Conservation (phyloP, 164 flowering plant species). For the Tetracentron sinense region DNA sequence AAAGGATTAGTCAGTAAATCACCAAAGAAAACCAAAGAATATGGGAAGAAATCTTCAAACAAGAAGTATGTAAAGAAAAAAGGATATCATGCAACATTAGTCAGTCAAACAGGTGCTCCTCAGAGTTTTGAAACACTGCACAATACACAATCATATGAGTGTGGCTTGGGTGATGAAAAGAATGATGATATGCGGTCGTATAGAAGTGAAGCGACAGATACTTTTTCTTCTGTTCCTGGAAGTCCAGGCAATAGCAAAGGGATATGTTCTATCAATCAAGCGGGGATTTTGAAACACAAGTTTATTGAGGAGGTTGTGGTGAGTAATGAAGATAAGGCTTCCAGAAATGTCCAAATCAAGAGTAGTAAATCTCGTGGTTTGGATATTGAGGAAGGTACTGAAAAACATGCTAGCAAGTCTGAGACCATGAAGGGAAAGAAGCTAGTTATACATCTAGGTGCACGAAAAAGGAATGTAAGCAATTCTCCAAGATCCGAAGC, state of each 20-base stretch:
- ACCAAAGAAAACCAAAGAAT: constrained; percentile 60
- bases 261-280: constrained; percentile 45
- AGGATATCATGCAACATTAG: constrained; percentile 28
- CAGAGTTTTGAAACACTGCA: constrained; percentile 33
- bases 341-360: constrained; percentile 42
- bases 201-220: constrained; percentile 30
- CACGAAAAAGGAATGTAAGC: constrained; percentile 51
- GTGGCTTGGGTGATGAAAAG: constrained; percentile 35
- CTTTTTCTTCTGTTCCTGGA: constrained; percentile 38
- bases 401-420: constrained; percentile 38
- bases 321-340: constrained; percentile 34
- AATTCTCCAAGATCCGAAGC: constrained; percentile 63
- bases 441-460: constrained; percentile 78
- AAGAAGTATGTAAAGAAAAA: constrained; percentile 65
- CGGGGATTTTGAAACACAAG: constrained; percentile 47
- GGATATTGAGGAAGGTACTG: constrained; percentile 43
- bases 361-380: constrained; percentile 35
- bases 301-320: constrained; percentile 43
- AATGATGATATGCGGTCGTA: constrained; percentile 35
- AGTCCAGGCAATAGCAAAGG: constrained; percentile 35
- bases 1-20: constrained; percentile 68
- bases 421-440: constrained; percentile 66
- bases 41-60: constrained; percentile 51
- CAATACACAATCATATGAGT: constrained; percentile 35
- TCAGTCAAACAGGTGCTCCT: constrained; percentile 24